Conservation (phyloP, 139 green algal genomes). For the Trebouxia sp. region DNA sequence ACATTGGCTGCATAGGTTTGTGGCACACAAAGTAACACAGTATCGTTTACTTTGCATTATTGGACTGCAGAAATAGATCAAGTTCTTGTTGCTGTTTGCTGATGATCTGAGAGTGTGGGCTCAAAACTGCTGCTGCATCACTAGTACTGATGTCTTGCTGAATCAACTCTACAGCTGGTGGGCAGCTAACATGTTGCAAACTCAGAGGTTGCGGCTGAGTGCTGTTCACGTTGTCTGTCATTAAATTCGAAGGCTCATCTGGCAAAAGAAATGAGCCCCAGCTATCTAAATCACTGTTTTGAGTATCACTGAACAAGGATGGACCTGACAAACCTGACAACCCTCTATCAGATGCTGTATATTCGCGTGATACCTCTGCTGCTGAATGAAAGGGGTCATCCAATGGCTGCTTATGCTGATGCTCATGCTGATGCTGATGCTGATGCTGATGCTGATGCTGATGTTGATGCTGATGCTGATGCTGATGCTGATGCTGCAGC, state of each 20-base stretch:
- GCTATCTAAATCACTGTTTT: conserved; percentile 1
- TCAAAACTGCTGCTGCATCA: background rate
- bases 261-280: conserved; percentile 3
- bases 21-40: too few species aligned
- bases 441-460: background rate
- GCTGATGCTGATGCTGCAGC: background rate
- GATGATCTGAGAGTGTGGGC: background rate
- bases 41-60: background rate
- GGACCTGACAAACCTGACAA: background rate
- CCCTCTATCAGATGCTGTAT: background rate
- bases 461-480: background rate
- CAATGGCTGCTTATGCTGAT: background rate
- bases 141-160: background rate
- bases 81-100: background rate
- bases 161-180: too few species aligned
- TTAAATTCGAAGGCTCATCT: background rate
- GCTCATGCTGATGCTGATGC: background rate
- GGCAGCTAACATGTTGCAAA: too few species aligned
- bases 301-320: background rate
- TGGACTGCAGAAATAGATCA: conserved; percentile 11
- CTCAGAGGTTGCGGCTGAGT: too few species aligned
- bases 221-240: background rate
- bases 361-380: background rate
- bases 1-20: too few species aligned
- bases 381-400: background rate